phyloP scores from a whole-genome alignment of 2,329 filamentous ascomycete species.

The Aureobasidium sp. region DNA sequence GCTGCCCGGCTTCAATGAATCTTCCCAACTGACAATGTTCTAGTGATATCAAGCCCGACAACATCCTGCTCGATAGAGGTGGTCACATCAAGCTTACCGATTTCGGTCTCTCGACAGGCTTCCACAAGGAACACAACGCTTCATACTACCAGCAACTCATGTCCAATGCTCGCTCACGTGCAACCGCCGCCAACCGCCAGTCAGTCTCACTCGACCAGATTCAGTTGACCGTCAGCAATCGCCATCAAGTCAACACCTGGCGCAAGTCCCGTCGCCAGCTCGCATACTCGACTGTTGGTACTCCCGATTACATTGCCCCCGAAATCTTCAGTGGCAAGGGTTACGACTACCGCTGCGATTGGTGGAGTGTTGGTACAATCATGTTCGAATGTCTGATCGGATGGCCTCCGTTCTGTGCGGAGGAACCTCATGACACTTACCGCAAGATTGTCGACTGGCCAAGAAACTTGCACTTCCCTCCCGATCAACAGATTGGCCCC shows the following conservation, averaged over 20 bases:
- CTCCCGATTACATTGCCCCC: conserved; percentile 95
- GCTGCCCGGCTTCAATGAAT: too few relatives aligned
- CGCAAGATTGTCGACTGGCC: conserved; percentile 99
- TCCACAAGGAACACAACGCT: conserved; percentile 96
- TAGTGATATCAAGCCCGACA: conserved; percentile 98
- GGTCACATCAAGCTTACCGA: conserved; percentile 98
- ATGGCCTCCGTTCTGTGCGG: conserved; percentile 98
- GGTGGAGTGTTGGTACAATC: conserved; percentile 98
- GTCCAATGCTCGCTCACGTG: conserved; percentile 43
- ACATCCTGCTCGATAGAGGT: conserved; percentile 88
- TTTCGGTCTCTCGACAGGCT: conserved; percentile 94
- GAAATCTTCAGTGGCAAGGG: conserved; percentile 97
- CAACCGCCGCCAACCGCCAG: conserved; percentile 59
- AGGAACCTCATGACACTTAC: conserved; percentile 96
- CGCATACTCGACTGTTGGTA: conserved; percentile 97
- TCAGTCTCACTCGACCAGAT: conserved; percentile 97
- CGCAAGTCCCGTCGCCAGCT: conserved; percentile 89
- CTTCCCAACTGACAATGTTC: not conserved
- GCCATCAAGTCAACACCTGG: conserved; percentile 98
- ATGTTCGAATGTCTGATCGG: conserved; percentile 99
- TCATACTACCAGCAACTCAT: conserved; percentile 97
- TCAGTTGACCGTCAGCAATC: conserved; percentile 94
- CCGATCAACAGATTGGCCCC: conserved; percentile 78
- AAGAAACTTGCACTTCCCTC: conserved; percentile 90
- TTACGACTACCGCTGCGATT: conserved; percentile 95